Evolutionary conservation across 371 early-diverging fungal species (phyloP).

Genomic region (Coemansia sp.): DNA sequence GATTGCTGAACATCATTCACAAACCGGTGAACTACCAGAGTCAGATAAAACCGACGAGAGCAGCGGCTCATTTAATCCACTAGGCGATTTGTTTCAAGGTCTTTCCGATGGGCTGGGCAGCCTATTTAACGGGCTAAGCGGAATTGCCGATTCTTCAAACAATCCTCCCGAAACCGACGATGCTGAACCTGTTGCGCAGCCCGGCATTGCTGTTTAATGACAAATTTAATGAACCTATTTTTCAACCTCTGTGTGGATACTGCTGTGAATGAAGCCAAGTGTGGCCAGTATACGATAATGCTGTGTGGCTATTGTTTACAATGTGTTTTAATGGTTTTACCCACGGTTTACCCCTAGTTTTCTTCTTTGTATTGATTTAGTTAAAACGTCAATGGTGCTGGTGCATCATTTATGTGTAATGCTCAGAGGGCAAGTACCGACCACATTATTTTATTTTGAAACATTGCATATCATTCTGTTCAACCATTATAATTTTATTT

Average conservation of each 20-base stretch:
- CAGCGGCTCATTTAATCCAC: background rate
- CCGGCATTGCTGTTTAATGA: conserved; percentile 2
- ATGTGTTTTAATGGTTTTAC: background rate
- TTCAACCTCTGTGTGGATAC: background rate
- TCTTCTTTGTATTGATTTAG: background rate
- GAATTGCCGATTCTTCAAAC: background rate
- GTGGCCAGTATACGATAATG: background rate
- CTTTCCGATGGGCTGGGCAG: background rate
- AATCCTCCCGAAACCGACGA: background rate
- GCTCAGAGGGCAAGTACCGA: no score
- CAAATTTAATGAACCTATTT: background rate
- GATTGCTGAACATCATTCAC: background rate
- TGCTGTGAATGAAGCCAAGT: background rate
- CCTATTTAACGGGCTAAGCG: background rate
- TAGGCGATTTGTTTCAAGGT: background rate
- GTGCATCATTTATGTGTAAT: background rate
- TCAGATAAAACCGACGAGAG: background rate
- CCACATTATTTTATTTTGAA: background rate
- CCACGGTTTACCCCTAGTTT: no score
- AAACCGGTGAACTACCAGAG: background rate
- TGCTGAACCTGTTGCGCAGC: background rate
- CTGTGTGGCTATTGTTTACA: background rate
- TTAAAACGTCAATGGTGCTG: background rate
- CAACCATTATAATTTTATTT: no score
- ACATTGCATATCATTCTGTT: no score